Evolutionary conservation across 768 basidiomycete species (phyloP), one percentile per base, ranked within the genome.

Genomic region (Mycena capillaripes): DNA sequence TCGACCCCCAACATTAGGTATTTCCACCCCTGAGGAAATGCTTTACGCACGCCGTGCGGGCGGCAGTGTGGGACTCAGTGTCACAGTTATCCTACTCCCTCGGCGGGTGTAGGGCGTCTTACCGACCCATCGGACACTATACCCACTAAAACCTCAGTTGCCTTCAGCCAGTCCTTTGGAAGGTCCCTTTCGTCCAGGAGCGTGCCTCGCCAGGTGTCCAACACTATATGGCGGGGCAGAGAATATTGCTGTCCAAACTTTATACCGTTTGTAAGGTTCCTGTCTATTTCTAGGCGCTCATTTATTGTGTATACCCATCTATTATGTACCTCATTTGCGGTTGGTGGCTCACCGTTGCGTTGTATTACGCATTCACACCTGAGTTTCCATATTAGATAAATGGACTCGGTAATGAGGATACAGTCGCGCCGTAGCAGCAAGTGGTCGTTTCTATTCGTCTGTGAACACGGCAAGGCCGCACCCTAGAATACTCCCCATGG

Each of bases 131-230:
- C 6, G 6, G 12, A 7, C 36, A 7, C 36, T 36, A 44, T 46
- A 60, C 59, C 59, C 59, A 60, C 59, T 60, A 58, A 38, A 58
- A 58, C 57, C 38, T 29, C 30, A 30, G 57, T 36, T 16, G 7
- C 40, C 9, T 21, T 32, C 16, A 30, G 17, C 44, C 60, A 61
- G 21, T 46, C 11, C 2, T 61, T 44, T 0, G 60, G 60, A 4
- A 60, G 4, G 8, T 60, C 14, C 27, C 46, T 42, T 1, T 60
- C 25, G 21, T 42, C 1, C 14, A 60, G 42, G 4, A n/a, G n/a
- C n/a, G 44, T 48, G 1, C 17, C 2, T 3, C 44, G 10, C 60
- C 60, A 61, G 1, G 60, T 61, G 14, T 46, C 29, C 30, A 61
- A 44, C 7, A 61, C 60, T 2, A 61, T 42, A 48, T 3, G 29